Conservation (phyloP, 371 early-diverging fungal genomes). For the Rhizopus delemar region DNA sequence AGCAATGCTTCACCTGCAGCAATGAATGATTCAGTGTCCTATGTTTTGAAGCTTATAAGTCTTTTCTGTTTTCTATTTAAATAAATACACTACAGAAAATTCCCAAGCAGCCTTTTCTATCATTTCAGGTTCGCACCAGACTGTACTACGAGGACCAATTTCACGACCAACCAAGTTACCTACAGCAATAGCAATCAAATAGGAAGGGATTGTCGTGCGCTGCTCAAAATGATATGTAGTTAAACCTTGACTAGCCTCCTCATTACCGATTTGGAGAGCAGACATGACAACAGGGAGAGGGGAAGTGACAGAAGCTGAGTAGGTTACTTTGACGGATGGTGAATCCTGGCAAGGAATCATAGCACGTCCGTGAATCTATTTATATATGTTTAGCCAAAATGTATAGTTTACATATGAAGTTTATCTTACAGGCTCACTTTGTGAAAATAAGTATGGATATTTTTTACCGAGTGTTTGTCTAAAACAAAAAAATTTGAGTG, state of each 20-base stretch:
- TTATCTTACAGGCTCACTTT: constrained; percentile 79
- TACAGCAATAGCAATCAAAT: constrained; percentile 92
- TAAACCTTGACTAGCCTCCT: constrained; percentile 46
- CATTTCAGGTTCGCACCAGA: constrained; percentile 95
- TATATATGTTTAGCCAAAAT: too few relatives aligned
- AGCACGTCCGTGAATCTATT: constrained; percentile 89
- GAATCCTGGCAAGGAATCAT: constrained; percentile 92
- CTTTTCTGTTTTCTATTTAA: not conserved
- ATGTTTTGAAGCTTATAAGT: not conserved
- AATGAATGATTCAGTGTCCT: constrained; percentile 88
- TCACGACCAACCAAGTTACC: constrained; percentile 80
- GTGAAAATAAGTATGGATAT: constrained; percentile 94
- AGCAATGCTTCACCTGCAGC: constrained; percentile 80
- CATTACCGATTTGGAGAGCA: constrained; percentile 39
- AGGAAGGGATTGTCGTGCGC: constrained; percentile 79
- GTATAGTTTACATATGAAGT: not conserved
- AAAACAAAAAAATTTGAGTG: not conserved
- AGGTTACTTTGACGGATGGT: constrained; percentile 89
- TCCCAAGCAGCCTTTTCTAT: constrained; percentile 92
- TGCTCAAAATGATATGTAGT: constrained; percentile 71
- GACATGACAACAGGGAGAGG: constrained; percentile 56
- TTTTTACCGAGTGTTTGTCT: constrained; percentile 93
- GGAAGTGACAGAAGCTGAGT: constrained; percentile 77
- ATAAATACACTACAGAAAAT: constrained; percentile 59
- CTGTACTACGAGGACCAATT: constrained; percentile 90